Evolutionary conservation across 495 filamentous ascomycete species (phyloP), one percentile per base, ranked within the genome.

Genomic region (Astrothelium macrocarpum): DNA sequence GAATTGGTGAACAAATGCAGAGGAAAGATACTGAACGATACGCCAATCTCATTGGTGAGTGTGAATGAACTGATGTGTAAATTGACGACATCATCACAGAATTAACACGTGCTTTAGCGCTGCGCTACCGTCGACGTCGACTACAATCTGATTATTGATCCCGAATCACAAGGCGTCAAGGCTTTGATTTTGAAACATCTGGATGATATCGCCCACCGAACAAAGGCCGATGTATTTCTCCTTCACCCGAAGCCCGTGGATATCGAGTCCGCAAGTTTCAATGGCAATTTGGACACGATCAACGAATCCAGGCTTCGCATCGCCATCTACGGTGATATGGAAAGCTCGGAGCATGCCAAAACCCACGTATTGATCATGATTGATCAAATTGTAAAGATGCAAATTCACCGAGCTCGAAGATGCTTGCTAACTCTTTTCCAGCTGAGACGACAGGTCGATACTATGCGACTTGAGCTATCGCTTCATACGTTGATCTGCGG

Each of bases 321-420:
- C 62, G 88, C 88, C 62, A 95, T 98, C 66, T 97, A 93, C 69
- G 95, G 95, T 36, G 94, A 97, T 74, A 85, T 91, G 79, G 87
- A 97, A 76, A 95, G 89, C 71, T 86, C 89, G 10, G 94, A 98
- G 76, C 91, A 97, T 77, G 95, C 95, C 64, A 97, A 97, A 82
- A 96, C 91, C 1, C 81, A 93, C 65, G 85, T 97, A 32, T 81
- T 98, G 71, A 93, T 97, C 76, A 90, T 97, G 81, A 97, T 98
- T 71, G 94, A 98, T 72, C 88, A 92, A 79, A 85, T 97, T 78
- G 92, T 97, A 83, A 69, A 67, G 28, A 56, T 16, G 23, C 16
- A n/a, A 29, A 29, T 29, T 4, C 49, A 11, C 39, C 62, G 60
- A 64, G 32, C 64, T 63, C 29, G 56, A 1, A 23, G 46, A 56